These are phyloP conservation scores for Cercospora berteroae DNA, from an alignment of 2,329 filamentous ascomycete genomes.

Conservation along the genomic window DNA sequence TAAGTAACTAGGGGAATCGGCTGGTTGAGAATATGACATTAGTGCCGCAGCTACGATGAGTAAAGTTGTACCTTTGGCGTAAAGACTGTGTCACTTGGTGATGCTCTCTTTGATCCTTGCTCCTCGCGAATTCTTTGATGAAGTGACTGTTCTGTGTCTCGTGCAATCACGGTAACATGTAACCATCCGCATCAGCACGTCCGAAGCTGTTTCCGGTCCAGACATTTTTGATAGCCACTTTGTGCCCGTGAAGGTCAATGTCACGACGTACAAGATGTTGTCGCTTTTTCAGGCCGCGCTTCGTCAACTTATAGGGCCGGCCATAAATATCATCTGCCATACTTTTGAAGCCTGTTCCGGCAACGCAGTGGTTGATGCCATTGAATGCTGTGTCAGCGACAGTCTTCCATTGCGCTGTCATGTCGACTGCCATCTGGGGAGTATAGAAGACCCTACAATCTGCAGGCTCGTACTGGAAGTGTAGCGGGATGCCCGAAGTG, in stretches of 20 bases:
- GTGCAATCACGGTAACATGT: conserved; percentile 1
- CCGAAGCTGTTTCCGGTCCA: conserved; percentile 26
- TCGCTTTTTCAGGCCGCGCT: conserved; percentile 12
- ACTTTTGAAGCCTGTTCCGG: conserved; percentile 20
- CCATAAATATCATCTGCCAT: conserved; percentile 13
- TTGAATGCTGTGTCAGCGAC: conserved; percentile 37
- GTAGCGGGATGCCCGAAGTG: conserved; percentile 46
- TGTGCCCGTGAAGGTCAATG: conserved; percentile 26
- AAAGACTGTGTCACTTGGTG: background rate
- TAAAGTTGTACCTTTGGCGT: background rate
- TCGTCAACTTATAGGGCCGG: background rate
- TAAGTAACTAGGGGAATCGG: background rate
- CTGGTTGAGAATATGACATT: background rate
- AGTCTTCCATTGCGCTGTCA: conserved; percentile 49
- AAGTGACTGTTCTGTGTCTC: background rate
- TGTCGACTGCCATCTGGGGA: conserved; percentile 49
- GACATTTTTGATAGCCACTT: conserved; percentile 21
- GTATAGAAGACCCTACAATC: conserved; percentile 56
- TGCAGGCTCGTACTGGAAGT: conserved; percentile 50
- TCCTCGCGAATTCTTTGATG: background rate
- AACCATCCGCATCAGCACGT: conserved; percentile 22
- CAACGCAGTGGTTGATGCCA: conserved; percentile 34
- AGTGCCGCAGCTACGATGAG: background rate
- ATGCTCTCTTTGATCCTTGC: background rate
- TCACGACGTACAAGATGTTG: conserved; percentile 25